phyloP scores from a whole-genome alignment of 2,329 filamentous ascomycete species.

The Lithohypha guttulata region DNA sequence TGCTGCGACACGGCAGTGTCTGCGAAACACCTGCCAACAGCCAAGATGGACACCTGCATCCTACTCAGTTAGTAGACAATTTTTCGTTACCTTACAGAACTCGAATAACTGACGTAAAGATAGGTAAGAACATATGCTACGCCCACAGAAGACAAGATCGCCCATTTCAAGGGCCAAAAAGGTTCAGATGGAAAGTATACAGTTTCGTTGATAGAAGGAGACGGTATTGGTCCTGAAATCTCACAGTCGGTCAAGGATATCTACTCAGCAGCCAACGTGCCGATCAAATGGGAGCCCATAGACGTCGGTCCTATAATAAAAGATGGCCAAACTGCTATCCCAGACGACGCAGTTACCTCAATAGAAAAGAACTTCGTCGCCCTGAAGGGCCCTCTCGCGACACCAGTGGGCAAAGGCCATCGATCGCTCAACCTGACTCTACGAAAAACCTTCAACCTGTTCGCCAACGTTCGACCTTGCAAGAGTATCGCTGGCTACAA shows the following conservation, averaged over 20 bases:
- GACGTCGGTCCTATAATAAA: conserved; percentile 90
- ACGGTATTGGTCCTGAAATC: conserved; percentile 97
- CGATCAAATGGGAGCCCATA: conserved; percentile 92
- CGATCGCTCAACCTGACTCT: conserved; percentile 98
- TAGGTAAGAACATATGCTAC: conserved; percentile 44
- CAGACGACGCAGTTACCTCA: conserved; percentile 82
- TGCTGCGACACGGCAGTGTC: conserved; percentile 66
- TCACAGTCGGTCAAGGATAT: conserved; percentile 98
- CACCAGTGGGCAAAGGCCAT: conserved; percentile 95
- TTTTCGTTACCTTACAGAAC: conserved; percentile 26
- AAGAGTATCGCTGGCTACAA: conserved; percentile 95
- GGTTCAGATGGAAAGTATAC: conserved; percentile 86
- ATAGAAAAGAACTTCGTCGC: conserved; percentile 94
- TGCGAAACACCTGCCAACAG: conserved; percentile 50
- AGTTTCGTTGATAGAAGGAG: conserved; percentile 95
- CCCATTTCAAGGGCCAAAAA: conserved; percentile 88
- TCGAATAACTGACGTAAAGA: neutral
- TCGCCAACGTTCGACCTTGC: conserved; percentile 97
- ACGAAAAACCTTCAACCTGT: conserved; percentile 98
- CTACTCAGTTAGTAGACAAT: too few species aligned
- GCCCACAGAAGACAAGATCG: conserved; percentile 55
- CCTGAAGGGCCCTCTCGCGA: conserved; percentile 94
- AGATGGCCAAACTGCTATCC: conserved; percentile 92
- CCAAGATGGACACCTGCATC: conserved; percentile 39
- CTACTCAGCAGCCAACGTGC: conserved; percentile 90